Percentiles rank a stretch among this genome's conserved stretches.
These are phyloP conservation scores for Oryza glaberrima DNA, from an alignment of 176 grass and related monocot genomes.

Conservation along the genomic window DNA sequence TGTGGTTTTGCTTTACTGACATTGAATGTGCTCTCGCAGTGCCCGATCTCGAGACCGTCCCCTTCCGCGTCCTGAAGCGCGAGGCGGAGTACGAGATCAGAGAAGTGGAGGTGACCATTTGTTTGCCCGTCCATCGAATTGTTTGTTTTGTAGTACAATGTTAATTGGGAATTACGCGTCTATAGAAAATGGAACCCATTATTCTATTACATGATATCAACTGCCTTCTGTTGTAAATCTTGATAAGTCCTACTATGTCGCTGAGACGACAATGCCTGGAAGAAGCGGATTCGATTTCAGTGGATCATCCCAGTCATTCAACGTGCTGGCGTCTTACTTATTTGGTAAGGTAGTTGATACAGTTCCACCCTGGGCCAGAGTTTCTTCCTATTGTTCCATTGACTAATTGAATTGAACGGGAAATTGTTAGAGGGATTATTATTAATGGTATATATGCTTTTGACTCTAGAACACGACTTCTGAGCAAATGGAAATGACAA, in stretches of 20 bases:
- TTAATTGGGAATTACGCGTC: neutral
- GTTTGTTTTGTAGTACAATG: neutral
- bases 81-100: conserved; percentile 78
- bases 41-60: conserved; percentile 84
- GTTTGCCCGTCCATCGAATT: neutral
- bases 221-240: neutral
- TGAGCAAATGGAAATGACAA: conserved; percentile 94
- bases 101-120: conserved; percentile 73
- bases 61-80: conserved; percentile 64
- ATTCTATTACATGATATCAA: neutral
- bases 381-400: conserved; percentile 7
- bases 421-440: neutral
- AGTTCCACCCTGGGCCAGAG: conserved; percentile 1
- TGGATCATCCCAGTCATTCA: conserved; percentile 84
- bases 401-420: neutral
- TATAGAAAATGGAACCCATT: neutral
- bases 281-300: conserved; percentile 78
- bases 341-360: conserved; percentile 87
- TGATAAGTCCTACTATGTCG: conserved; percentile 77
- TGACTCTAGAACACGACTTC: conserved; percentile 64
- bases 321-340: conserved; percentile 76
- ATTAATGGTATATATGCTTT: conserved; percentile 34
- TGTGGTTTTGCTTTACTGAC: neutral
- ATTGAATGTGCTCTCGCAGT: conserved; percentile 30
- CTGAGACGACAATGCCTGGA: conserved; percentile 80